Base-by-base conservation (phyloP, 306 rosid genomes). In the Macrotyloma uniflorum region DNA sequence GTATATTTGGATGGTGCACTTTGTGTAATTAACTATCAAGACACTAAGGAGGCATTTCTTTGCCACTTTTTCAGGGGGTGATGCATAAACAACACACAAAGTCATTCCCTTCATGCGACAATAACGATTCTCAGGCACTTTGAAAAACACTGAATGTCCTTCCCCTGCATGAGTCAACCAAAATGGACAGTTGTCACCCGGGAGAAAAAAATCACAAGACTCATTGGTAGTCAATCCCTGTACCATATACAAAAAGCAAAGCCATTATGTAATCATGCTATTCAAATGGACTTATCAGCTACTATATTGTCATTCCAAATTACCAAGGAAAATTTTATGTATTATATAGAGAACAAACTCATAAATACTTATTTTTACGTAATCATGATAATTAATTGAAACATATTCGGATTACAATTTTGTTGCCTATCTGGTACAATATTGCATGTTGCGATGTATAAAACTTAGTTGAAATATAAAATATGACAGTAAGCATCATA, bases 1-100 rank as follows among this genome's bases (percentile, higher is more conserved):
- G 67, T 14, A 53, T 6, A 77, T 50, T 3, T 77, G 67, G 19
- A 77, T 66, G 35, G 49, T 30, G 43, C 24, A 11, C 50, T 67
- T 68, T 7, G 76, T 67, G 61, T 40, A 18, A 68, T 78, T 78
- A 11, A 57, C 40, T 0, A 78, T 26, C 5, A 55, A 23, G 8
- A 55, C 32, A 55, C 62, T 23, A 10, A 1, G 6, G 23, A 55
- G 62, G 1, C n/a, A 54, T 3, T 54, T 2, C 1, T 0, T 1
- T 22, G 30, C 61, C 6, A 1, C 0, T 1, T 8, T 54, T 20
- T 54, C 30, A 20, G 5, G 15, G 15, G 61, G 4, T 54, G 61
- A 54, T 3, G 15, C 9, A 54, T 54, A 54, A 54, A 9, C 6
- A 54, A 54, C 61, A 54, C 28, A 54, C 61, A 54, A 1, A 54